A percentile compares a stretch with the other conserved stretches of the same genome.
phyloP scores from a whole-genome alignment of 2,329 filamentous ascomycete genomes.

The Pseudophaeomoniella oleicola region DNA sequence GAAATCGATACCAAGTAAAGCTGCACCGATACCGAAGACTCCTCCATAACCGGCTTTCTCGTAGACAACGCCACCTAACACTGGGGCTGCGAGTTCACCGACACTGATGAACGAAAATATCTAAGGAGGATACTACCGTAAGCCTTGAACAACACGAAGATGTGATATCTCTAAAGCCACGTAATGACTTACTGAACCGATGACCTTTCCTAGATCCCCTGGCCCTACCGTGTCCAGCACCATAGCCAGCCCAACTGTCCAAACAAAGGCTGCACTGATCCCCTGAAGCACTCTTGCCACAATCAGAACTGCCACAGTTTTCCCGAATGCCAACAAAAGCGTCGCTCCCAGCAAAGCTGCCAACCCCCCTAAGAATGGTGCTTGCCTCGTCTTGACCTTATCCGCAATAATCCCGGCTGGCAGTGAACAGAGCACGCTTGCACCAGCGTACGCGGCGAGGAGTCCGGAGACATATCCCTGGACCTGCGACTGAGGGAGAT shows the following conservation, averaged over 20 bases:
- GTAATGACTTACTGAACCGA: slow-evolving; percentile 41
- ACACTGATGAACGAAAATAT: slow-evolving; percentile 46
- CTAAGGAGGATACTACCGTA: slow-evolving; percentile 14
- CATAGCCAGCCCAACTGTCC: slow-evolving; percentile 44
- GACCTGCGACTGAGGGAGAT: slow-evolving; percentile 31
- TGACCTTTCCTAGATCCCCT: slow-evolving; percentile 44
- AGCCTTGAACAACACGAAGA: neutral
- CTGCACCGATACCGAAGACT: slow-evolving; percentile 43
- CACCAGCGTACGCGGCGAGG: slow-evolving; percentile 39
- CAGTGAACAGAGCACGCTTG: slow-evolving; percentile 36
- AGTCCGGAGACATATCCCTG: slow-evolving; percentile 39
- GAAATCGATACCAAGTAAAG: slow-evolving; percentile 42
- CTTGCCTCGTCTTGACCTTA: slow-evolving; percentile 34
- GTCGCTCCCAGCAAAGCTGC: slow-evolving; percentile 38
- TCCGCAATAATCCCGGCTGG: slow-evolving; percentile 42
- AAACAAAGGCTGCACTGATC: slow-evolving; percentile 42
- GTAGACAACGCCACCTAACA: slow-evolving; percentile 47
- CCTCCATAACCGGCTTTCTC: slow-evolving; percentile 41
- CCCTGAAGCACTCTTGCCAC: slow-evolving; percentile 43
- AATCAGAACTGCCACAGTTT: slow-evolving; percentile 31
- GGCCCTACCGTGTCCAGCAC: slow-evolving; percentile 43
- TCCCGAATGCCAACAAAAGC: slow-evolving; percentile 37
- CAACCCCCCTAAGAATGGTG: slow-evolving; percentile 44
- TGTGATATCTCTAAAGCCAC: too few relatives aligned
- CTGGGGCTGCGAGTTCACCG: slow-evolving; percentile 41